Percentiles rank a stretch among this genome's conserved stretches.
Conservation (phyloP, 2,329 filamentous ascomycete genomes). For the Fonsecaea nubica region DNA sequence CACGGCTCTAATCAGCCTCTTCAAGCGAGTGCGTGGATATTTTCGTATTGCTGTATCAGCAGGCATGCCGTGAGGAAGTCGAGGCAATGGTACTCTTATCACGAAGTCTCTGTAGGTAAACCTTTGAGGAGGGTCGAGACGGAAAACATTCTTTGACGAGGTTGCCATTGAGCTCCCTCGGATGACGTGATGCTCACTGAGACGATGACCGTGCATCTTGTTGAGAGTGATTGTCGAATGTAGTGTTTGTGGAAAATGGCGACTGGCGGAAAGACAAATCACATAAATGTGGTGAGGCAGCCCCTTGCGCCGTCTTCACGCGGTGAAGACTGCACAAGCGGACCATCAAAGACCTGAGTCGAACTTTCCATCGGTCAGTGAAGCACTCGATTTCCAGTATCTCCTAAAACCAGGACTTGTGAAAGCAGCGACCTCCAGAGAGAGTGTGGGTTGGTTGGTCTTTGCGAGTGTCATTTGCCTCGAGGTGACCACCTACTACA, state of each 20-base stretch:
- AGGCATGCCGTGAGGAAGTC: conserved; percentile 7
- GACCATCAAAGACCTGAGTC: background rate
- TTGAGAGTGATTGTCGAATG: background rate
- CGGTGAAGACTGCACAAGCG: background rate
- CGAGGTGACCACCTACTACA: background rate
- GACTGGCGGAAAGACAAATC: background rate
- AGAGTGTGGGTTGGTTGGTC: background rate
- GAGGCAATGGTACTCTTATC: conserved; percentile 19
- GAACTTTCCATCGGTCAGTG: background rate
- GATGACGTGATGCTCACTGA: background rate
- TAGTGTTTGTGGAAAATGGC: background rate
- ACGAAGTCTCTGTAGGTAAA: conserved; percentile 31
- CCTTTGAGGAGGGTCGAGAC: conserved; percentile 20
- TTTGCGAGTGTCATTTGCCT: background rate
- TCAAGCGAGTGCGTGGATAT: conserved; percentile 15
- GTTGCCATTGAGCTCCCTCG: conserved; percentile 7
- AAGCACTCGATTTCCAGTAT: background rate
- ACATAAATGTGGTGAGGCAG: background rate
- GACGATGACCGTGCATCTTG: background rate
- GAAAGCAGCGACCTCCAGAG: background rate
- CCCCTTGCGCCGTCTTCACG: background rate
- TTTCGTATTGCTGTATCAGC: conserved; percentile 7
- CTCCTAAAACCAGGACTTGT: background rate
- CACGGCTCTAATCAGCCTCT: conserved; percentile 13
- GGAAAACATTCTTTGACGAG: conserved; percentile 8